These are phyloP conservation scores for Dioszegia crocea DNA, from an alignment of 768 basidiomycete species.

Conservation along the genomic window DNA sequence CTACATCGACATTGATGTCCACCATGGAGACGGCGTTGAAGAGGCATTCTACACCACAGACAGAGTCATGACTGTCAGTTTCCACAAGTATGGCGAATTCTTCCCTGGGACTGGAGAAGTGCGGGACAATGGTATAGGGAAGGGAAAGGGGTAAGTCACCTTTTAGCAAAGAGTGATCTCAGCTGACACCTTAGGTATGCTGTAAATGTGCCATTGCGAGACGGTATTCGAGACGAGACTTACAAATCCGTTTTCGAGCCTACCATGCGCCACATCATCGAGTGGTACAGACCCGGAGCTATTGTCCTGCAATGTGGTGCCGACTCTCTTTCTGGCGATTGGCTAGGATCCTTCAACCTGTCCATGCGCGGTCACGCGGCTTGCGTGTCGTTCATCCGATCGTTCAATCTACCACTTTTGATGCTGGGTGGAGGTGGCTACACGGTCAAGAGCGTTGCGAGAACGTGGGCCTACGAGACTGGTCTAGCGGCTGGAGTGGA, in stretches of 20 bases:
- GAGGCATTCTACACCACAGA: conserved; percentile 99
- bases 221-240: conserved; percentile 91
- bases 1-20: conserved; percentile 98
- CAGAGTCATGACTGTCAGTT: conserved; percentile 95
- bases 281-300: conserved; percentile 86
- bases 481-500: conserved; percentile 97
- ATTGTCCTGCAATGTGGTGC: conserved; percentile 97
- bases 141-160: conserved; percentile 63
- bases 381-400: conserved; percentile 95
- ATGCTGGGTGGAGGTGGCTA: conserved; percentile 96
- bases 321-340: conserved; percentile 93
- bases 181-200: conserved; percentile 60
- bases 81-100: conserved; percentile 98
- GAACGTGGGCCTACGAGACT: conserved; percentile 97
- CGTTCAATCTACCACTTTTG: conserved; percentile 88
- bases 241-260: conserved; percentile 95
- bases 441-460: conserved; percentile 94
- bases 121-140: conserved; percentile 84
- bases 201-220: conserved; percentile 88
- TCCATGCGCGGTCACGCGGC: conserved; percentile 98
- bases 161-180: neutral
- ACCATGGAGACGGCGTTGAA: conserved; percentile 98
- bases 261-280: conserved; percentile 89
- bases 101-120: conserved; percentile 99
- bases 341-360: conserved; percentile 89